A percentile compares a stretch with the other conserved stretches of the same genome.
Conservation (phyloP, 345 rosid species). For the Linum tenue region DNA sequence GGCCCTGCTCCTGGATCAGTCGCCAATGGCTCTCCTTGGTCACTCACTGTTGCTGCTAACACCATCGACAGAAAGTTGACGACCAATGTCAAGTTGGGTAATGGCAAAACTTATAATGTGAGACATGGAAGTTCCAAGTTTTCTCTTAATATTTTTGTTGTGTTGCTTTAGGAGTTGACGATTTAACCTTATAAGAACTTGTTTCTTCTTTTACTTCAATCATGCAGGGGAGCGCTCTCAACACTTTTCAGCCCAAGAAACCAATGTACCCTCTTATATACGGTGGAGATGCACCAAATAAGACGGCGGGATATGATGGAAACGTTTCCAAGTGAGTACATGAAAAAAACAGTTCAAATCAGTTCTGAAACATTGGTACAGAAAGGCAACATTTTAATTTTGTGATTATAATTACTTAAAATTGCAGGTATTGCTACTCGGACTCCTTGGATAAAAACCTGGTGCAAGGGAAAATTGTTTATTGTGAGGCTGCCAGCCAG, state of each 20-base stretch:
- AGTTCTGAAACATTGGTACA: neutral
- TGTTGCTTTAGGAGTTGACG: neutral
- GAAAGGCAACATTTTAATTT: neutral
- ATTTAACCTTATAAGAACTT: neutral
- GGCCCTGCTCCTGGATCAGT: conserved; percentile 10
- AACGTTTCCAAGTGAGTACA: conserved; percentile 8
- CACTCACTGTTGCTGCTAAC: conserved; percentile 29
- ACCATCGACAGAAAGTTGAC: conserved; percentile 21
- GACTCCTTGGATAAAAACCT: neutral
- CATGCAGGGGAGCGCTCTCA: neutral
- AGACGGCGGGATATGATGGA: conserved; percentile 9
- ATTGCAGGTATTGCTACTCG: neutral
- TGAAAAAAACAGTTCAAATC: neutral
- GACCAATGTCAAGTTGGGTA: conserved; percentile 13
- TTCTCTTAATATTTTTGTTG: neutral
- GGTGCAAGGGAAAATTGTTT: conserved; percentile 8
- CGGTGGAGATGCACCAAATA: conserved; percentile 11
- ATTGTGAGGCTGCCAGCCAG: neutral
- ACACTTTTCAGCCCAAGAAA: neutral
- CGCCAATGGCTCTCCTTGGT: conserved; percentile 25
- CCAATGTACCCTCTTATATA: neutral
- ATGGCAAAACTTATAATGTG: conserved; percentile 14
- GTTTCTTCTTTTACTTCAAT: too few species aligned
- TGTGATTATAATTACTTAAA: too few species aligned
- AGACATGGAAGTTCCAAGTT: neutral